Evolutionary conservation across 1,284 basidiomycete species (phyloP).

Genomic region (Naganishia albida): DNA sequence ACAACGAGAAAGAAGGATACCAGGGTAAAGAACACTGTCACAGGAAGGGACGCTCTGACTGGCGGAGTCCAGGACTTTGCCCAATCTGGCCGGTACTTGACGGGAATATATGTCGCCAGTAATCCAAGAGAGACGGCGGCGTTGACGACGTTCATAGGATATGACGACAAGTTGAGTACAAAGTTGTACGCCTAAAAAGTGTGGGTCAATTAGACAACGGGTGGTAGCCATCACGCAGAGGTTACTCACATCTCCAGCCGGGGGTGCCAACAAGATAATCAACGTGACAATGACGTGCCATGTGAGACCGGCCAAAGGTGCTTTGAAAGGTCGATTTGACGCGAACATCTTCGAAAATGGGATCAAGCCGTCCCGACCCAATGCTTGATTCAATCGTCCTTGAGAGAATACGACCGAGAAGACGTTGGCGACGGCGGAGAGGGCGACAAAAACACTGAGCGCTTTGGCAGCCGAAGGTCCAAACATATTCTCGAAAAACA

Average conservation of each 20-base stretch:
- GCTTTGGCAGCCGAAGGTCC: constrained; percentile 47
- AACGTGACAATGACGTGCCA: constrained; percentile 59
- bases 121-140: constrained; percentile 26
- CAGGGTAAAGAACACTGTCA: constrained; percentile 30
- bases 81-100: constrained; percentile 15
- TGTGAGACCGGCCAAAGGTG: constrained; percentile 55
- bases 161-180: constrained; percentile 30
- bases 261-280: constrained; percentile 61
- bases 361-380: constrained; percentile 45
- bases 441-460: constrained; percentile 46
- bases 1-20: constrained; percentile 30
- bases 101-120: constrained; percentile 22
- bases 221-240: not conserved
- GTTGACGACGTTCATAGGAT: constrained; percentile 29
- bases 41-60: constrained; percentile 27
- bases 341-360: constrained; percentile 49
- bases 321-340: constrained; percentile 46
- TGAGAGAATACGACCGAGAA: constrained; percentile 44
- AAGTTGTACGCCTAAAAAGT: constrained; percentile 28
- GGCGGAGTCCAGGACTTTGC: constrained; percentile 22
- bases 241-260: constrained; percentile 57
- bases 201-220: not conserved
- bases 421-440: constrained; percentile 50
- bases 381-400: constrained; percentile 39
- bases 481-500: constrained; percentile 51